Evolutionary conservation across 805 yeast genomes (phyloP).

Genomic region (Vanderwaltozyma yarrowii): DNA sequence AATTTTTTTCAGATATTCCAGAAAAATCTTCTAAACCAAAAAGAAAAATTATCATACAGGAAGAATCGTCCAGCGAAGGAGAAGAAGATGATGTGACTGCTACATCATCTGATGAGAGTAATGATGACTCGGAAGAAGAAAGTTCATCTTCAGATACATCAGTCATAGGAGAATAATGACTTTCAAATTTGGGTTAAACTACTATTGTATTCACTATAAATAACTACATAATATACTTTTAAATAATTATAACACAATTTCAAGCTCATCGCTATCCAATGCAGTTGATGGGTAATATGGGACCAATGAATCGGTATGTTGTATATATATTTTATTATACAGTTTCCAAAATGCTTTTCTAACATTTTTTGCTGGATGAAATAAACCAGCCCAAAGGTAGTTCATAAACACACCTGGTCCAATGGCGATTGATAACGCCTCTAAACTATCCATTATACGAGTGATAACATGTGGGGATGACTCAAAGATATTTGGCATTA

Average conservation of each 20-base stretch:
- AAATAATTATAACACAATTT: slow-evolving; percentile 22
- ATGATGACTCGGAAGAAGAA: neutral
- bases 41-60: slow-evolving; percentile 19
- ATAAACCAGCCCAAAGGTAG: slow-evolving; percentile 79
- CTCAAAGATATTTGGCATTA: slow-evolving; percentile 85
- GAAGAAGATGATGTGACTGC: slow-evolving; percentile 29
- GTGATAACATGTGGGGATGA: slow-evolving; percentile 91
- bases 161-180: neutral
- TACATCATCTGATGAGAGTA: slow-evolving; percentile 25
- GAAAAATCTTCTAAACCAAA: slow-evolving; percentile 6
- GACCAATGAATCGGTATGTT: slow-evolving; percentile 62
- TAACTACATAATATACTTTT: too few relatives aligned
- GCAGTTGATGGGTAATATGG: slow-evolving; percentile 67
- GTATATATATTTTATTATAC: slow-evolving; percentile 68
- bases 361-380: slow-evolving; percentile 88
- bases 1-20: slow-evolving; percentile 55
- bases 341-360: slow-evolving; percentile 78
- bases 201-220: too few relatives aligned
- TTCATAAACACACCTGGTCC: slow-evolving; percentile 70
- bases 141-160: neutral
- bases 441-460: slow-evolving; percentile 72
- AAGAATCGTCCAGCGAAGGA: slow-evolving; percentile 24
- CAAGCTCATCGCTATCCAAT: slow-evolving; percentile 40
- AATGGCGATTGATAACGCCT: slow-evolving; percentile 55
- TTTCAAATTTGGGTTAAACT: too few relatives aligned